Percentiles rank a stretch among this genome's conserved stretches.
Evolutionary conservation across 2,329 filamentous ascomycete genomes (phyloP).

Genomic region (Phyllosticta paracitricarpa): DNA sequence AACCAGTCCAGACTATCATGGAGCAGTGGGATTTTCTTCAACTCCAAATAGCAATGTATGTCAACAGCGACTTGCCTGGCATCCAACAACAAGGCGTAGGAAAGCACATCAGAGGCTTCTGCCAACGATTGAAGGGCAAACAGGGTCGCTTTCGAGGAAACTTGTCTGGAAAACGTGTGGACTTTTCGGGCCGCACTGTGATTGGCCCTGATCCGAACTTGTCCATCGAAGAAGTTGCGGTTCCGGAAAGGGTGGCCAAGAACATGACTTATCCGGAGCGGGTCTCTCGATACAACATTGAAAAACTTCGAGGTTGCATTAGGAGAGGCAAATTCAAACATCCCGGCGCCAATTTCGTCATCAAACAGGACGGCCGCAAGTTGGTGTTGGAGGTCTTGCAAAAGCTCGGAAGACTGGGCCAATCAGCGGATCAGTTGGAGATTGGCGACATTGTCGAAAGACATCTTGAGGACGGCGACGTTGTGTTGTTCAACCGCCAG

Average conservation of each 20-base stretch:
- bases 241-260: conserved; percentile 85
- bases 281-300: conserved; percentile 74
- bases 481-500: conserved; percentile 96
- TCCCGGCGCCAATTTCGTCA: conserved; percentile 78
- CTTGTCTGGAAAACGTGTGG: conserved; percentile 92
- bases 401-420: conserved; percentile 56
- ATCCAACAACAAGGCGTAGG: conserved; percentile 74
- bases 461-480: conserved; percentile 88
- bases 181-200: conserved; percentile 94
- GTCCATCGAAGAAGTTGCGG: conserved; percentile 84
- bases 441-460: conserved; percentile 87
- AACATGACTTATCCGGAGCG: conserved; percentile 93
- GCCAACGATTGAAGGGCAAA: conserved; percentile 91
- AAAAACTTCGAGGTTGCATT: conserved; percentile 67
- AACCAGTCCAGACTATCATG: conserved; percentile 81
- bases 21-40: conserved; percentile 98
- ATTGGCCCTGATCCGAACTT: conserved; percentile 96
- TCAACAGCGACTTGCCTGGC: conserved; percentile 92
- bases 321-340: conserved; percentile 66
- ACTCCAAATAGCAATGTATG: conserved; percentile 91
- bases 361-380: conserved; percentile 63
- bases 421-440: conserved; percentile 62
- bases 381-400: conserved; percentile 54
- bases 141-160: conserved; percentile 96
- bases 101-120: conserved; percentile 86